Evolutionary conservation across 2,329 filamentous ascomycete genomes (phyloP).

Genomic region (Colletotrichum acutatum): DNA sequence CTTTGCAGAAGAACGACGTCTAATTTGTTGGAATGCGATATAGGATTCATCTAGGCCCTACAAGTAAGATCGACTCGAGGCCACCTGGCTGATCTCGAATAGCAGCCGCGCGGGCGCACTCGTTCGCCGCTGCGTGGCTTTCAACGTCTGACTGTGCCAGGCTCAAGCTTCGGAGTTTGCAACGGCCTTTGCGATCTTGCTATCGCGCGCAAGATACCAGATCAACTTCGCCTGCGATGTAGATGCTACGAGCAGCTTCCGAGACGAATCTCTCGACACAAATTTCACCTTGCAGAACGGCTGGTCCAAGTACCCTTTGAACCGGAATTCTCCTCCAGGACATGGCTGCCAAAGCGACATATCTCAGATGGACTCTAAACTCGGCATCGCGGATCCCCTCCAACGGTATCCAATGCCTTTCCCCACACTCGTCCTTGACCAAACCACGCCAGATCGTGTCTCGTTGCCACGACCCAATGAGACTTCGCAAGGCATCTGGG

Average conservation of each 20-base stretch:
- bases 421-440: background rate
- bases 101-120: background rate
- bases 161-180: background rate
- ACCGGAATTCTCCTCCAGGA: conserved; percentile 12
- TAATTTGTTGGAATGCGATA: background rate
- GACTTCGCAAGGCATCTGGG: background rate
- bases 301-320: background rate
- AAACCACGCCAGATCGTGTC: conserved; percentile 8
- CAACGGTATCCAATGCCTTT: conserved; percentile 22
- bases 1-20: background rate
- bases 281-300: background rate
- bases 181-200: background rate
- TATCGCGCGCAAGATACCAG: background rate
- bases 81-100: background rate
- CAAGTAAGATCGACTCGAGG: background rate
- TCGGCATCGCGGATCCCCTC: conserved; percentile 15
- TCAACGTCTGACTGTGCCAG: background rate
- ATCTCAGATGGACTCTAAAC: background rate
- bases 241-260: background rate
- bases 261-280: background rate
- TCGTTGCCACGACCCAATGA: background rate
- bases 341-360: background rate
- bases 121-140: background rate
- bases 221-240: background rate
- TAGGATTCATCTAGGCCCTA: background rate